Conservation (phyloP, 345 rosid genomes). For the Kandelia obovata region DNA sequence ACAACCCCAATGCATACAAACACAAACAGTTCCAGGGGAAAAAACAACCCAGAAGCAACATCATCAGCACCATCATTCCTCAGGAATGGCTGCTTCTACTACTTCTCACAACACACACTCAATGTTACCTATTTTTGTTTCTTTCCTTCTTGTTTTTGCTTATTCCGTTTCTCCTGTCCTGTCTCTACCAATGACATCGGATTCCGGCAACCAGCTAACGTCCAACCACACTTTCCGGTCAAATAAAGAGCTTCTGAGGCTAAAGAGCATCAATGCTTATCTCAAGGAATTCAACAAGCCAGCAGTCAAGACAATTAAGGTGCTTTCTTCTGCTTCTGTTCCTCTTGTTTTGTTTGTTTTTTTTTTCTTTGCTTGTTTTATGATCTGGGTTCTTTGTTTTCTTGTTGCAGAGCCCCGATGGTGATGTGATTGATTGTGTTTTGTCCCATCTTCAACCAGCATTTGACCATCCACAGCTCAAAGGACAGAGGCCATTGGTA, state of each 20-base stretch:
- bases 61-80: constrained; percentile 37
- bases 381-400: constrained; percentile 11
- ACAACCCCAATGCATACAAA: constrained; percentile 55
- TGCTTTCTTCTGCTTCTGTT: neutral
- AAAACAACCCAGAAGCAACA: constrained; percentile 32
- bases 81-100: constrained; percentile 53
- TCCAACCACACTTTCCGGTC: constrained; percentile 29
- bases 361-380: neutral
- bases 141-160: constrained; percentile 36
- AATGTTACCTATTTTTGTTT: constrained; percentile 45
- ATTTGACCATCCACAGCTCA: constrained; percentile 34
- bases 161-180: constrained; percentile 34
- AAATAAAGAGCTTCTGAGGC: constrained; percentile 5
- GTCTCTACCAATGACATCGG: constrained; percentile 34
- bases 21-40: constrained; percentile 23
- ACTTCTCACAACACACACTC: constrained; percentile 21
- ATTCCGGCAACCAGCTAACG: constrained; percentile 35
- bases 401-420: constrained; percentile 33
- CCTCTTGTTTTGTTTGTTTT: neutral
- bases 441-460: constrained; percentile 36
- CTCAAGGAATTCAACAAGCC: constrained; percentile 33
- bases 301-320: constrained; percentile 33
- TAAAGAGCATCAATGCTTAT: constrained; percentile 26
- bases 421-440: constrained; percentile 31
- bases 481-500: constrained; percentile 30